Evolutionary conservation across 2,329 filamentous ascomycete genomes (phyloP), one percentile per base, ranked within the genome.

Genomic region (Diaporthe humulicola): DNA sequence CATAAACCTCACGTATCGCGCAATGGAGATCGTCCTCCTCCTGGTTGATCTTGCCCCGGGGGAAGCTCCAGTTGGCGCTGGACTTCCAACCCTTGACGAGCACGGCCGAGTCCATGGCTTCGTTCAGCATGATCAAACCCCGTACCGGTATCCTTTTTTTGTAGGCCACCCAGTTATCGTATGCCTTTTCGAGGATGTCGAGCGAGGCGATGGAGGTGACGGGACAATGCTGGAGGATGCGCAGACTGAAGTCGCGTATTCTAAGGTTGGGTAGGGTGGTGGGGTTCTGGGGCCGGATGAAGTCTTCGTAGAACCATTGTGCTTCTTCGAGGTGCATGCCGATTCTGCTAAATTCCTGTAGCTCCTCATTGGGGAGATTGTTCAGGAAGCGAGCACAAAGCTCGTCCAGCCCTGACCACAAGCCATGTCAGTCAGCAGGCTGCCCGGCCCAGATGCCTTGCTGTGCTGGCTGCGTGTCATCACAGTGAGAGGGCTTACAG

Each of bases 301-400:
- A 99, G 85, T 99, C 97, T 88, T 99, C 97, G 90, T 99, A 99
- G 86, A 98, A 99, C 97, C 97, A 99, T 92, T 99, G 97, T 80
- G 97, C 97, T 86, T 99, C 97, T 85, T 99, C 97, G 79, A 99
- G 94, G 86, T 98, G 96, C 84, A 99, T 99, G 86, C 96, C 98
- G 85, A 99, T 97, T 82, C 97, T 93, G 82, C 95, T 95, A 74
- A 98, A 94, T 3, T 94, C 95, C 78, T 93, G 92, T 61, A 98
- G 90, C 84, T 99, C 97, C 84, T 97, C 95, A 78, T 94, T 90
- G 60, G 97, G 97, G 76, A 98, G 91, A 86, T 99, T 98, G 85
- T 98, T 95, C 82, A 99, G 96, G 86, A 99, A 99, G 83, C 97
- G 95, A 83, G 98, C 96, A 85, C 95, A 98, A 75, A 98, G 91